Percentiles rank a stretch among this genome's conserved stretches.
Evolutionary conservation across 139 green algal genomes (phyloP).

Genomic region (Picochlorum sp.): DNA sequence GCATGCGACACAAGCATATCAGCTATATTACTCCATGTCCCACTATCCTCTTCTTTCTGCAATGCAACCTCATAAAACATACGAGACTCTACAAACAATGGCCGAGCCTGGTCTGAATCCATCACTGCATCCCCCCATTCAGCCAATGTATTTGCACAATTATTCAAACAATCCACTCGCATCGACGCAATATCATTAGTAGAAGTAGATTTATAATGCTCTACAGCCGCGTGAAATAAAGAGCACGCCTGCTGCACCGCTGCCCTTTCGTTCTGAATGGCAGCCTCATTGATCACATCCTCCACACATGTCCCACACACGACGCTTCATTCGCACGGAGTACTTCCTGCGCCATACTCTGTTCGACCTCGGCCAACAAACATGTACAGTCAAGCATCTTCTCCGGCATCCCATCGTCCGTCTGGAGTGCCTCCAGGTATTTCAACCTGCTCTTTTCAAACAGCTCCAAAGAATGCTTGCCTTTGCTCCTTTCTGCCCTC

Average conservation of each 20-base stretch:
- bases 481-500: constrained; percentile 41
- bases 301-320: constrained; percentile 28
- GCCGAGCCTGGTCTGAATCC: background rate
- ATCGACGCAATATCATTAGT: background rate
- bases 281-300: constrained; percentile 1
- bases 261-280: constrained; percentile 3
- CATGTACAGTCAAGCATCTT: constrained; percentile 12
- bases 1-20: constrained; percentile 46
- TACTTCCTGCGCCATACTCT: constrained; percentile 35
- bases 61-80: constrained; percentile 37
- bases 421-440: constrained; percentile 17
- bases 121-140: constrained; percentile 20
- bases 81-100: constrained; percentile 27
- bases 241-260: constrained; percentile 10
- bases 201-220: constrained; percentile 25
- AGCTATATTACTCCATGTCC: constrained; percentile 50
- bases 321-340: constrained; percentile 5
- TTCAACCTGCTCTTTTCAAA: constrained; percentile 31
- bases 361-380: constrained; percentile 41
- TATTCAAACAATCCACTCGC: constrained; percentile 37
- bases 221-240: constrained; percentile 28
- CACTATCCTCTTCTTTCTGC: constrained; percentile 46
- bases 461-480: constrained; percentile 28
- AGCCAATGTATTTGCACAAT: constrained; percentile 40
- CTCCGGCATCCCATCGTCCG: background rate